A percentile compares a stretch with the other conserved stretches of the same genome.
Conservation (phyloP, 179 eudicot genomes). For the Heliamphora pulchella region DNA sequence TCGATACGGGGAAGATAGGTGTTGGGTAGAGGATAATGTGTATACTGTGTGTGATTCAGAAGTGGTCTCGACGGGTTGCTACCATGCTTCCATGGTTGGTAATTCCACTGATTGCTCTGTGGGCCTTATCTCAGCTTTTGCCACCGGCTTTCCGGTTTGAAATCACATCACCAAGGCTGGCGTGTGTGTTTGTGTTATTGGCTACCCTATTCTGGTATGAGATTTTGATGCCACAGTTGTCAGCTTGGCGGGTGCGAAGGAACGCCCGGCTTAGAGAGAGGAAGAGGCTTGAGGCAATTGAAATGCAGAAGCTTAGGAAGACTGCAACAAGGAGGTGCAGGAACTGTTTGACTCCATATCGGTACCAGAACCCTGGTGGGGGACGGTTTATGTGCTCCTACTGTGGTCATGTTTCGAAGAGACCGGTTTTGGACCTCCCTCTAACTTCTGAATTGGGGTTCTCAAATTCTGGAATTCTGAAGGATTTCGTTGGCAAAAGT, state of each 20-base stretch:
- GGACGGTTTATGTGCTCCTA: slow-evolving; percentile 91
- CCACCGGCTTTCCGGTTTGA: slow-evolving; percentile 92
- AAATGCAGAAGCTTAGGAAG: slow-evolving; percentile 78
- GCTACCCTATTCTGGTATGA: slow-evolving; percentile 91
- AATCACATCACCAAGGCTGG: slow-evolving; percentile 85
- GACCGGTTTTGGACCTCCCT: slow-evolving; percentile 90
- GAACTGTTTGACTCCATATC: slow-evolving; percentile 80
- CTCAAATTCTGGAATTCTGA: slow-evolving; percentile 66
- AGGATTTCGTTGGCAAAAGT: slow-evolving; percentile 80
- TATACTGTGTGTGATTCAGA: slow-evolving; percentile 95
- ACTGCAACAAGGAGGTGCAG: slow-evolving; percentile 92
- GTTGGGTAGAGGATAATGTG: slow-evolving; percentile 77
- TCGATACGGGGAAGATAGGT: slow-evolving; percentile 29
- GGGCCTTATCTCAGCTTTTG: slow-evolving; percentile 89
- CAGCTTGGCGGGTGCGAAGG: slow-evolving; percentile 78
- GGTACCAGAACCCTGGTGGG: slow-evolving; percentile 91
- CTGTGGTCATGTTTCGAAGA: slow-evolving; percentile 92
- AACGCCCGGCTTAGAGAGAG: slow-evolving; percentile 75
- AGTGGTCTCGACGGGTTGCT: slow-evolving; percentile 97
- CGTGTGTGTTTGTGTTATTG: slow-evolving; percentile 77
- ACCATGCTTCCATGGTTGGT: slow-evolving; percentile 99
- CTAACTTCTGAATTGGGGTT: slow-evolving; percentile 56
- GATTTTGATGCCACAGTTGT: slow-evolving; percentile 85
- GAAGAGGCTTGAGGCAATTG: slow-evolving; percentile 80
- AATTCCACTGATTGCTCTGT: slow-evolving; percentile 83